A percentile compares a stretch with the other conserved stretches of the same genome.
These are phyloP conservation scores for Hypoxylon sp. DNA, from an alignment of 2,329 filamentous ascomycete genomes.

Conservation along the genomic window DNA sequence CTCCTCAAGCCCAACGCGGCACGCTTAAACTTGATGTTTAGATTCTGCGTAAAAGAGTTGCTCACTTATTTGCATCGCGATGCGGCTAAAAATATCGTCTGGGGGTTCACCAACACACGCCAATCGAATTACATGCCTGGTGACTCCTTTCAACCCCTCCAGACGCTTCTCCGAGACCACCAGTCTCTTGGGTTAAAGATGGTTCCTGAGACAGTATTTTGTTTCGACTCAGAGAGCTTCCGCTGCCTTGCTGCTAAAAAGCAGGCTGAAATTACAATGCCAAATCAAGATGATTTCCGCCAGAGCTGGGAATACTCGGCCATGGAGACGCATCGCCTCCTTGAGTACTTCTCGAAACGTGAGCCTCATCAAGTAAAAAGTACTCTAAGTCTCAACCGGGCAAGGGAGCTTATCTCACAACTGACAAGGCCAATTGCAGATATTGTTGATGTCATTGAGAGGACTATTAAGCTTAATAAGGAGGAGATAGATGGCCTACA, in stretches of 20 bases:
- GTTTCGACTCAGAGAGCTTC: neutral
- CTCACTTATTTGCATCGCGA: neutral
- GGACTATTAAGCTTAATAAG: neutral
- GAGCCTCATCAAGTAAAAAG: neutral
- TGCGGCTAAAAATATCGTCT: neutral
- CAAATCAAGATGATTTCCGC: neutral
- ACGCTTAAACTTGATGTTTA: neutral
- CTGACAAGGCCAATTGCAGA: neutral
- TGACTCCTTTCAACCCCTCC: neutral
- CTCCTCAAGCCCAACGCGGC: neutral
- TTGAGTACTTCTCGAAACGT: constrained; percentile 1
- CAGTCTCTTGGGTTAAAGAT: neutral
- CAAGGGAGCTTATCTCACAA: neutral
- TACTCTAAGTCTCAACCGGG: neutral
- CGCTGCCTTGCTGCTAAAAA: constrained; percentile 1
- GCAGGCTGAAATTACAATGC: neutral
- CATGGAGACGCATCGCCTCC: neutral
- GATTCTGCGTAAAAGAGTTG: neutral
- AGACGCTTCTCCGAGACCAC: neutral
- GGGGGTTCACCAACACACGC: neutral
- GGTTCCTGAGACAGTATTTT: neutral
- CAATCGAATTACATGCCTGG: neutral
- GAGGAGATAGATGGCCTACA: neutral
- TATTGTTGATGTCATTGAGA: neutral
- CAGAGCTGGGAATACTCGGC: constrained; percentile 1